These are phyloP conservation scores for Cercospora sp. DNA, from an alignment of 2,329 filamentous ascomycete species.

Conservation along the genomic window DNA sequence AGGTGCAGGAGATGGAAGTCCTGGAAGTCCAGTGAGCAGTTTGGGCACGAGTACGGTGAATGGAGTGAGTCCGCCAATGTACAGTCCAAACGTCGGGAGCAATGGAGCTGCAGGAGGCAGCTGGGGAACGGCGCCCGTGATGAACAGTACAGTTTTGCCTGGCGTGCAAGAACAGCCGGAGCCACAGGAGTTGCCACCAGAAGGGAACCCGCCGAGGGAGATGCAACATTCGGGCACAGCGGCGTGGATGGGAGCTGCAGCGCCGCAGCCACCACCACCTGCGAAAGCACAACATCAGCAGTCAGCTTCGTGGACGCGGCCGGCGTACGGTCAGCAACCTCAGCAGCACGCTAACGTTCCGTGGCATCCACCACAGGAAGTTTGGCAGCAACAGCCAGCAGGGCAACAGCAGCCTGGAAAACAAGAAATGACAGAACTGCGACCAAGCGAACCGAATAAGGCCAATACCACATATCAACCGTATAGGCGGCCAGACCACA, in stretches of 20 bases:
- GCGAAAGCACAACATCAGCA: neutral
- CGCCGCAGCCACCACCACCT: neutral
- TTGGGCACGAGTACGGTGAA: conserved; percentile 3
- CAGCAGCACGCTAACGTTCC: neutral
- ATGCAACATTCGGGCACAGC: neutral
- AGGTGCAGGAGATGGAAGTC: neutral
- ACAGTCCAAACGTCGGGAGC: conserved; percentile 1
- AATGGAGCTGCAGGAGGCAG: neutral
- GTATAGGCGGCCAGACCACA: neutral
- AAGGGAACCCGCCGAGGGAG: conserved; percentile 14
- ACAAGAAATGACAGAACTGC: neutral
- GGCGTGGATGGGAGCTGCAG: neutral
- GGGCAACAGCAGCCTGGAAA: neutral
- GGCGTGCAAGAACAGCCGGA: conserved; percentile 11
- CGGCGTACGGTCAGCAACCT: neutral
- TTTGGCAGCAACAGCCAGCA: neutral
- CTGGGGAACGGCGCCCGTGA: neutral
- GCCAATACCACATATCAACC: neutral
- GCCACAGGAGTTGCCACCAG: conserved; percentile 16
- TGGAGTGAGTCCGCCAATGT: conserved; percentile 1
- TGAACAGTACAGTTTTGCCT: neutral
- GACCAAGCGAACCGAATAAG: neutral
- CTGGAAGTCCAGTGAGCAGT: conserved; percentile 5
- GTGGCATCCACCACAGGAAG: neutral
- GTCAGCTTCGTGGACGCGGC: neutral